phyloP scores from a whole-genome alignment of 495 filamentous ascomycete genomes.

The Penicillium goetzii region DNA sequence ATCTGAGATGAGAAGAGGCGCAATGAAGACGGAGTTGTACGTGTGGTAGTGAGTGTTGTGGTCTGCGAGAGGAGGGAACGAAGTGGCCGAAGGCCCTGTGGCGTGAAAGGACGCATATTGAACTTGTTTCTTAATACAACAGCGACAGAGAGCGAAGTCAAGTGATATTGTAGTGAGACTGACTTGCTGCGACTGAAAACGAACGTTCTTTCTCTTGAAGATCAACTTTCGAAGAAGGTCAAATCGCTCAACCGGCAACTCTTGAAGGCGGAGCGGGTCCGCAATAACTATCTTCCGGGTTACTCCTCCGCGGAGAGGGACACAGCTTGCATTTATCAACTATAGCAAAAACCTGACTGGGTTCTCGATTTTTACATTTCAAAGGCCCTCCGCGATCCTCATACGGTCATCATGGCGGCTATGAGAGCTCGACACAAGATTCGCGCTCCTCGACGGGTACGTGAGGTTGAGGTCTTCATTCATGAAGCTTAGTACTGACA shows the following conservation, averaged over 20 bases:
- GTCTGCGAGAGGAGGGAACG: slow-evolving; percentile 18
- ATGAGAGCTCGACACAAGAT: slow-evolving; percentile 71
- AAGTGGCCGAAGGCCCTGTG: slow-evolving; percentile 27
- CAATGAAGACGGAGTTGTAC: slow-evolving; percentile 12
- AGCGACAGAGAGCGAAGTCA: background rate
- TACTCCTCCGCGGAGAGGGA: slow-evolving; percentile 31
- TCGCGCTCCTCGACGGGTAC: slow-evolving; percentile 70
- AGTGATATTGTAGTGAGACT: too few relatives aligned
- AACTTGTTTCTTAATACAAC: background rate
- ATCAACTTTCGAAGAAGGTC: background rate
- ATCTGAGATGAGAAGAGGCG: slow-evolving; percentile 25
- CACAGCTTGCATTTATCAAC: background rate
- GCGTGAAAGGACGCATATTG: slow-evolving; percentile 28
- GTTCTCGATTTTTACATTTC: background rate
- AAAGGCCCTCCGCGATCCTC: background rate
- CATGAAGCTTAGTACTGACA: slow-evolving; percentile 23
- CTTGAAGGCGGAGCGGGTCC: slow-evolving; percentile 1
- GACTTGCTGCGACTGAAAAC: background rate
- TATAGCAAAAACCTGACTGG: background rate
- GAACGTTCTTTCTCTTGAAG: background rate
- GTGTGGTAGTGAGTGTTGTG: slow-evolving; percentile 13
- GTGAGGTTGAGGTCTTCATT: slow-evolving; percentile 8
- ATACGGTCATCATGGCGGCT: slow-evolving; percentile 56
- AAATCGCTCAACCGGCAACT: background rate
- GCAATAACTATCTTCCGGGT: slow-evolving; percentile 19